phyloP scores from a whole-genome alignment of 805 yeast genomes.

The Zygosaccharomyces lentus region DNA sequence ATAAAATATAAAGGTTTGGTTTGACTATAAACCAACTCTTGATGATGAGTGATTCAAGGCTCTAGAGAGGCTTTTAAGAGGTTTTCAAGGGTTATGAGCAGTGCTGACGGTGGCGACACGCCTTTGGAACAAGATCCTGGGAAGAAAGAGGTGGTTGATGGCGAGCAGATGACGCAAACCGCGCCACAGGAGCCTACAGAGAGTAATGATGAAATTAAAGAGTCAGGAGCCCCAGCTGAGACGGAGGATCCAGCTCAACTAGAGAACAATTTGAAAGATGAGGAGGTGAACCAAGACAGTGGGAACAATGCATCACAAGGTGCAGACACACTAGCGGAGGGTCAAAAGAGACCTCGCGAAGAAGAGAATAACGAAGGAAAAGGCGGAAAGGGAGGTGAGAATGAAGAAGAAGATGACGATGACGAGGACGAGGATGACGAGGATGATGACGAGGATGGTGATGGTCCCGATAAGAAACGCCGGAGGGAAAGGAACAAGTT shows the following conservation, averaged over 20 bases:
- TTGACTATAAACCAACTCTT: background rate
- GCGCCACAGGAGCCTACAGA: conserved; percentile 4
- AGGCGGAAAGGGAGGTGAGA: conserved; percentile 42
- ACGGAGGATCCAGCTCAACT: background rate
- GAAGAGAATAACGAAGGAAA: conserved; percentile 31
- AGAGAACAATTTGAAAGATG: conserved; percentile 1
- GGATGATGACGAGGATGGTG: conserved; percentile 53
- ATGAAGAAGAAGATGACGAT: conserved; percentile 42
- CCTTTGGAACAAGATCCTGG: background rate
- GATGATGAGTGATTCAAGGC: background rate
- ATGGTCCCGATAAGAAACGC: conserved; percentile 43
- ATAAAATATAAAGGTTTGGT: background rate
- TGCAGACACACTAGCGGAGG: conserved; percentile 3
- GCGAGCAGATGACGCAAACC: conserved; percentile 3
- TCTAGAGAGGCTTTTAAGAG: conserved; percentile 1
- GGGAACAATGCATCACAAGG: background rate
- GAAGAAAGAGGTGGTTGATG: background rate
- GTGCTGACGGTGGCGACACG: conserved; percentile 3
- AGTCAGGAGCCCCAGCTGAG: background rate
- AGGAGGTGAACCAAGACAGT: background rate
- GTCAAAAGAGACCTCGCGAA: conserved; percentile 22
- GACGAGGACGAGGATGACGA: conserved; percentile 55
- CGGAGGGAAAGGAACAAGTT: conserved; percentile 69
- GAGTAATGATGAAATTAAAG: conserved; percentile 1
- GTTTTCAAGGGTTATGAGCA: conserved; percentile 4